Percentiles rank a stretch among this genome's conserved stretches.
Conservation (phyloP, 176 grass and related monocot species). For the Cenchrus fungigraminus region DNA sequence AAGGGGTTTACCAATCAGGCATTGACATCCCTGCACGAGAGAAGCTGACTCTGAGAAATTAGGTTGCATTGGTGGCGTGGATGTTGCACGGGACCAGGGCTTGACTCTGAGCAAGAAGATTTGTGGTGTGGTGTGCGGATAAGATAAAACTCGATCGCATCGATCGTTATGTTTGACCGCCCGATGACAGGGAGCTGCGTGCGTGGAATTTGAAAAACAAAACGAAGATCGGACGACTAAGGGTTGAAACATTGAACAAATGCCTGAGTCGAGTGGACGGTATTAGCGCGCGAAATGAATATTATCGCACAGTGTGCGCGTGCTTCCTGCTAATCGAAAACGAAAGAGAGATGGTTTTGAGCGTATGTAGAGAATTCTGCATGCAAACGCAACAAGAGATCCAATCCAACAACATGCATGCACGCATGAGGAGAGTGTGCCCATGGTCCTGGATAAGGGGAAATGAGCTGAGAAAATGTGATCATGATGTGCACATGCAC, state of each 20-base stretch:
- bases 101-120: conserved; percentile 28
- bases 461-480: not conserved
- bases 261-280: not conserved
- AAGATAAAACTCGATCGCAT: not conserved
- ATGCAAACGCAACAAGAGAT: not conserved
- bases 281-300: not conserved
- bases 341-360: not conserved
- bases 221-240: conserved; percentile 34
- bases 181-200: not conserved
- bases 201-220: not conserved
- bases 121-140: not conserved
- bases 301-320: not conserved
- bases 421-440: no score
- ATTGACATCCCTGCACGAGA: no score
- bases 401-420: not conserved
- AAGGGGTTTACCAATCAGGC: not conserved
- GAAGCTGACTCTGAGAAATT: no score
- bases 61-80: not conserved
- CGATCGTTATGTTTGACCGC: conserved; percentile 1
- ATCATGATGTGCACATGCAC: conserved; percentile 18
- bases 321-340: not conserved
- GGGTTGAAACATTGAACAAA: not conserved
- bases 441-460: not conserved
- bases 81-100: conserved; percentile 15
- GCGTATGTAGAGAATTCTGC: not conserved